These are phyloP conservation scores for Boechera stricta DNA, from an alignment of 345 rosid genomes.

Conservation along the genomic window DNA sequence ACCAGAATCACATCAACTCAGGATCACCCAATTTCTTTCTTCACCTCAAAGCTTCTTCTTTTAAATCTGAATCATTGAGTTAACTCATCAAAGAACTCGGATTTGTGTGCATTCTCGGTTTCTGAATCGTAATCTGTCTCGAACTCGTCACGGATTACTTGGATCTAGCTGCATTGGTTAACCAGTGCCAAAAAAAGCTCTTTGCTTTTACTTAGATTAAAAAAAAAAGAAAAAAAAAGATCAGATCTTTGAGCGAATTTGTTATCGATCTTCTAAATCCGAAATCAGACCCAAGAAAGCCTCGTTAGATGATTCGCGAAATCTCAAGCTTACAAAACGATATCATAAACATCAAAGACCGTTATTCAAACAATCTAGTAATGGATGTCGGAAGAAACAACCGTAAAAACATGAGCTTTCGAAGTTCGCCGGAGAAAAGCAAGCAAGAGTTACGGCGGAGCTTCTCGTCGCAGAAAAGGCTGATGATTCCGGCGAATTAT, in stretches of 20 bases:
- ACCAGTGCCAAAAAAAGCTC: not conserved
- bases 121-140: conserved; percentile 24
- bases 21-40: not conserved
- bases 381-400: conserved; percentile 36
- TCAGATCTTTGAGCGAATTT: not conserved
- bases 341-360: conserved; percentile 4
- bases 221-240: not conserved
- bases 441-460: conserved; percentile 40
- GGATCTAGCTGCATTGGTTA: conserved; percentile 31
- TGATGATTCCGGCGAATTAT: conserved; percentile 50
- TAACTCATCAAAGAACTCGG: conserved; percentile 17
- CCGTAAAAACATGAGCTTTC: conserved; percentile 23
- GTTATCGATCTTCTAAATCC: not conserved
- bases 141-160: not conserved
- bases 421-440: conserved; percentile 26
- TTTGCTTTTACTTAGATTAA: not conserved
- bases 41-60: conserved; percentile 7
- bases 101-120: not conserved
- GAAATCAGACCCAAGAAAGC: not conserved
- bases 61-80: conserved; percentile 19
- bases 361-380: conserved; percentile 18
- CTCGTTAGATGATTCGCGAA: conserved; percentile 29
- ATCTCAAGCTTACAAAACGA: conserved; percentile 23
- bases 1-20: not conserved
- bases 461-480: conserved; percentile 45